A percentile compares a stretch with the other conserved stretches of the same genome.
Conservation (phyloP, 208 protist genomes). For the Crithidia fasciculata region DNA sequence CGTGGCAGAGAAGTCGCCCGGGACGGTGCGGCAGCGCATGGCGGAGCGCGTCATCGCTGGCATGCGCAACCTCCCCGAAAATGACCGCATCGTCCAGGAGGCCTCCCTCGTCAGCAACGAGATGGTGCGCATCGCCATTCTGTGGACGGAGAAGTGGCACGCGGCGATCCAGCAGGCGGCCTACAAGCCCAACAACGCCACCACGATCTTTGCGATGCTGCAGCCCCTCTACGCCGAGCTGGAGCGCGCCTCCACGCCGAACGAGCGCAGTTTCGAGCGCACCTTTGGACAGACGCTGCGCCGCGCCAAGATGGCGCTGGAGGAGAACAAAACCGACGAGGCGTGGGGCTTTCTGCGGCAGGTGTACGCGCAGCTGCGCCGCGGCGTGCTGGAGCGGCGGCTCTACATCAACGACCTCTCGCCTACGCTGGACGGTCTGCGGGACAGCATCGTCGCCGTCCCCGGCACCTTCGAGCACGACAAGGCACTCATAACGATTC, state of each 20-base stretch:
- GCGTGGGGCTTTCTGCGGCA: slow-evolving; percentile 85
- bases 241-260: slow-evolving; percentile 89
- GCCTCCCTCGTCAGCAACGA: slow-evolving; percentile 97
- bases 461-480: slow-evolving; percentile 96
- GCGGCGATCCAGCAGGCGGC: slow-evolving; percentile 96
- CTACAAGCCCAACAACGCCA: slow-evolving; percentile 94
- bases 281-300: slow-evolving; percentile 73
- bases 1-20: slow-evolving; percentile 94
- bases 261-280: slow-evolving; percentile 95
- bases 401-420: slow-evolving; percentile 91
- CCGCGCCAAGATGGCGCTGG: slow-evolving; percentile 60
- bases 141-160: slow-evolving; percentile 96
- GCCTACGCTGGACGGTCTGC: slow-evolving; percentile 93
- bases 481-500: slow-evolving; percentile 94
- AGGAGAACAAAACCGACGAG: slow-evolving; percentile 60
- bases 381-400: slow-evolving; percentile 71
- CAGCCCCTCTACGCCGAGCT: slow-evolving; percentile 96
- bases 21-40: slow-evolving; percentile 74
- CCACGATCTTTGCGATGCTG: slow-evolving; percentile 92
- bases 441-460: slow-evolving; percentile 97
- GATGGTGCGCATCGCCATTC: slow-evolving; percentile 98
- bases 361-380: slow-evolving; percentile 84
- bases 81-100: slow-evolving; percentile 91
- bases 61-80: slow-evolving; percentile 69
- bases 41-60: slow-evolving; percentile 82